A percentile compares a stretch with the other conserved stretches of the same genome.
These are phyloP conservation scores for Aureobasidium musti DNA, from an alignment of 2,329 filamentous ascomycete species.

Conservation along the genomic window DNA sequence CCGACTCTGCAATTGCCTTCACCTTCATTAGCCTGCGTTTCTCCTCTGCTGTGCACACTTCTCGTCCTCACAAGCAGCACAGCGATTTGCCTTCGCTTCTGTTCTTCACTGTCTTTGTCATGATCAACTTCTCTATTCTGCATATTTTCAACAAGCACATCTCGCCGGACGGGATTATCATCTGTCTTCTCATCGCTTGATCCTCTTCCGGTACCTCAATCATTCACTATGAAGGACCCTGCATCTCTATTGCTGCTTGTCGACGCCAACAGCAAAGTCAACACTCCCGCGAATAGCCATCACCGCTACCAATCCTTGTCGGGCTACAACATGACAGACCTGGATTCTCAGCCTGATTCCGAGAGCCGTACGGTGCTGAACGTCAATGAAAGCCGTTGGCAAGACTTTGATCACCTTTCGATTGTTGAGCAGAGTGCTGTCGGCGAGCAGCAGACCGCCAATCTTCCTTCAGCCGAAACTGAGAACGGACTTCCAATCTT, in stretches of 20 bases:
- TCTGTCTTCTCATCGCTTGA: no score
- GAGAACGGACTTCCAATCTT: no score
- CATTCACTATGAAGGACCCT: neutral
- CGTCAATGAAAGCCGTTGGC: no score
- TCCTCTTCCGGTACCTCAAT: neutral
- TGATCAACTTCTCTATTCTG: neutral
- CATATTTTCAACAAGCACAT: neutral
- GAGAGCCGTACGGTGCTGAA: neutral
- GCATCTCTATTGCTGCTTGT: neutral
- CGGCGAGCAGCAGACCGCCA: neutral
- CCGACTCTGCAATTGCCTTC: neutral
- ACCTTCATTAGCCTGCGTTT: neutral
- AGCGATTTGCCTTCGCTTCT: neutral
- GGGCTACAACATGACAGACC: neutral
- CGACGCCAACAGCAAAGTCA: neutral
- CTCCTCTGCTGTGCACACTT: neutral
- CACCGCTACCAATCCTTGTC: neutral
- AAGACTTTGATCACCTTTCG: neutral
- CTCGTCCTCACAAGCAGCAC: neutral
- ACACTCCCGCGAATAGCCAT: neutral
- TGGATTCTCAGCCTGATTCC: neutral
- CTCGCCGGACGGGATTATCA: conserved; percentile 4
- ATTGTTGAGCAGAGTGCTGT: neutral
- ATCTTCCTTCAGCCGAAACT: neutral
- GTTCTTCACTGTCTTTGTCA: neutral